phyloP scores from a whole-genome alignment of 2,329 filamentous ascomycete genomes.

The Graphium sp. region DNA sequence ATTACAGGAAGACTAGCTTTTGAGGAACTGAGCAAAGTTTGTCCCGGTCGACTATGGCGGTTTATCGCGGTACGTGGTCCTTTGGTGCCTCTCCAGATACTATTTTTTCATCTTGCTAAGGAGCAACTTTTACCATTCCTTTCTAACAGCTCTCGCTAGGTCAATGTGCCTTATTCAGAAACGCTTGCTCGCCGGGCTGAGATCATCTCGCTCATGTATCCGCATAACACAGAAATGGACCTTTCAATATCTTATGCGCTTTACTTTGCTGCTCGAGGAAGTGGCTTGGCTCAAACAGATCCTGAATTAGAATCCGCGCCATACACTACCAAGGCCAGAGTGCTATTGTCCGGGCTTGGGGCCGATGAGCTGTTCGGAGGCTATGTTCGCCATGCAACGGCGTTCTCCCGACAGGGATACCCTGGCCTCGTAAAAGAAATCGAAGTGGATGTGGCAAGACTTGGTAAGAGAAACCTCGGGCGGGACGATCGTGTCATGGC shows the following conservation, averaged over 20 bases:
- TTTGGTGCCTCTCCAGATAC: not conserved
- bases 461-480: constrained; percentile 88
- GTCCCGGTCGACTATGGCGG: constrained; percentile 59
- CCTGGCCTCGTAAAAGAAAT: constrained; percentile 64
- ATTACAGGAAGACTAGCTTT: constrained; percentile 70
- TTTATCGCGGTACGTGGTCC: constrained; percentile 48
- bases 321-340: constrained; percentile 59
- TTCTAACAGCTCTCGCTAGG: constrained; percentile 16
- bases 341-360: constrained; percentile 81
- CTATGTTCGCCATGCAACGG: constrained; percentile 68
- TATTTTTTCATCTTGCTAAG: not conserved
- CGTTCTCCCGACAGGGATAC: constrained; percentile 55
- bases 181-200: constrained; percentile 49
- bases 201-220: constrained; percentile 66
- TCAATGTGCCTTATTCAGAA: constrained; percentile 71
- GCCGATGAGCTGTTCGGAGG: constrained; percentile 95
- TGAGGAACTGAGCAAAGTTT: constrained; percentile 53
- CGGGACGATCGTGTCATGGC: constrained; percentile 84
- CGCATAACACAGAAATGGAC: constrained; percentile 98
- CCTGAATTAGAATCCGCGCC: constrained; percentile 9
- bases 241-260: constrained; percentile 83
- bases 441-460: constrained; percentile 64
- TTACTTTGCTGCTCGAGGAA: constrained; percentile 82
- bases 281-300: constrained; percentile 27
- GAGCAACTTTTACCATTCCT: not conserved